Evolutionary conservation across 2,329 filamentous ascomycete species (phyloP), one percentile per base, ranked within the genome.

Genomic region (Talaromyces sp.): DNA sequence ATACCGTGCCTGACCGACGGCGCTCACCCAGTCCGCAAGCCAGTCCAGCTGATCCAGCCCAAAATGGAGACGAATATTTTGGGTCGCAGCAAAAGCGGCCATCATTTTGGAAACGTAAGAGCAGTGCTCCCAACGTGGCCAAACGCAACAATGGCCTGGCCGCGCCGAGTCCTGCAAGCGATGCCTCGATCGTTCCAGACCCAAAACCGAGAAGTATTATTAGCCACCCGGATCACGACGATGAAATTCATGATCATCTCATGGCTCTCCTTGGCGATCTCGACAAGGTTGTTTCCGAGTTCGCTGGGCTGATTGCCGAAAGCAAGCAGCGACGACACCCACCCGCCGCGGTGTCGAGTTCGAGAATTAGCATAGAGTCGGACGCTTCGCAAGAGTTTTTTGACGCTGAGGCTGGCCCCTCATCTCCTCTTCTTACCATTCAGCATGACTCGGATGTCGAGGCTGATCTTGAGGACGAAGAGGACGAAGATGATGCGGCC

Each of bases 41-140:
- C 26, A 66, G 61, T 58, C 64, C 71, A 0, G 66, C 68, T 2
- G 75, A 77, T 27, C 64, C 68, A n/a, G 35, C 58, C n/a, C 69
- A 70, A 21, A 63, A 56, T 6, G 73, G 62, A 4, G 73, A 71
- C 10, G 77, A 78, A 53, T 68, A 70, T 41, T 68, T 69, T 29
- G 71, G 71, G 19, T 67, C 68, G 61, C 73, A 66, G 10, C 86
- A 91, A 58, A 91, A 82, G 71, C 84, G 86, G 62, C 81, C 91
- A 0, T 81, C 91, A 0, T 98, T 99, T 70, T 99, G 95, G 95
- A 96, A 92, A 74, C 86, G 93, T 54, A 97, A 96, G 75, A 81
- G 88, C 0, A 93, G 87, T 67, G 77, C 73, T 49, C 78, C 76
- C 24, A 75, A 71, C 29, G 69, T 69, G 68, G 27, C 61, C 21